Base-by-base conservation (phyloP, 2,329 filamentous ascomycete species). In the Diaporthe helianthi region DNA sequence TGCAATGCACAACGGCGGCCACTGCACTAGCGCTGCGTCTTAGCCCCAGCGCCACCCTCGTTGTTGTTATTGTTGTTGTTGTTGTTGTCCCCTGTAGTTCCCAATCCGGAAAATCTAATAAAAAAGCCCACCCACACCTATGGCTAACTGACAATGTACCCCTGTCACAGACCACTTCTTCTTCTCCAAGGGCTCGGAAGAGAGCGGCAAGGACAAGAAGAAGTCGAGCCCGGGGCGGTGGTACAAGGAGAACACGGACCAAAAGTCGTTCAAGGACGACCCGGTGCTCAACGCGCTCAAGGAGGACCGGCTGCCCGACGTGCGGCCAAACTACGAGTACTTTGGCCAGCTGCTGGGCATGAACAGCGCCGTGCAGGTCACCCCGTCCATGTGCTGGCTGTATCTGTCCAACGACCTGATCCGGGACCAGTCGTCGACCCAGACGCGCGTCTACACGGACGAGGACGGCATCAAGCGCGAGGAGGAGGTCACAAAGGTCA, bases 181-280 rank as follows among this genome's bases (percentile, higher is more conserved):
- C 71, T 90, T 90, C 74, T 83, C 83, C 47, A 84, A 80, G 68
- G 82, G 85, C 64, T 86, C 87, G 76, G 86, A 85, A 74, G 84
- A 88, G 29, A 84, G 86, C 52, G 77, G 79, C 53, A 79, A 79
- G 73, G 80, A 81, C 33, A 71, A 75, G 9, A 79, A 77, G 41
- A 77, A 78, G 19, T 78, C 38, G 17, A 66, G 52, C 26, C 70
- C 70, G 19, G 68, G 65, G 33, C 58, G 70, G 44, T 71, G 67
- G 67, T 71, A 71, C 66, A 71, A 72, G 49, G 69, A 72, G 46
- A 78, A 80, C 24, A 73, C 75, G 67, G 84, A 83, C 75, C 82
- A 78, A n/a, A 80, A 80, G 68, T 89, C 87, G 9, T 88, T 90
- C 81, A 90, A 90, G 79, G 85, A 87, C 69, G 89, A 91, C 77